phyloP scores from a whole-genome alignment of 306 rosid species.

The Purshia tridentata region DNA sequence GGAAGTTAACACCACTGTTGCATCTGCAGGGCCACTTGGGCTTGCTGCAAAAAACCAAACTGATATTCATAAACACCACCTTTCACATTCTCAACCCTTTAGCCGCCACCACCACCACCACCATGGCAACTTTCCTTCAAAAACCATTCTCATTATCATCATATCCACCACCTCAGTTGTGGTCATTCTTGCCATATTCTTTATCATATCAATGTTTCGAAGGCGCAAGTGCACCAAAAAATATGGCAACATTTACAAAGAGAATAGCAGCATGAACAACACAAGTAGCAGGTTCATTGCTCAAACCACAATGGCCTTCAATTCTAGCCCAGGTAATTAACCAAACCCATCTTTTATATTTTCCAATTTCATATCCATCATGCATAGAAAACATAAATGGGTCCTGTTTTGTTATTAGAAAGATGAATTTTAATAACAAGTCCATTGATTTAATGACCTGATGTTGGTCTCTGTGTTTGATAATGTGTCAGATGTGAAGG shows the following conservation, averaged over 20 bases:
- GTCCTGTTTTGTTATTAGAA: background rate
- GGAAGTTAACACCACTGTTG: constrained; percentile 52
- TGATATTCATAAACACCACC: constrained; percentile 22
- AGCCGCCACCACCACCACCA: constrained; percentile 30
- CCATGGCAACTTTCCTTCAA: constrained; percentile 50
- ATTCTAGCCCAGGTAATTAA: constrained; percentile 75
- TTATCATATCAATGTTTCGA: constrained; percentile 56
- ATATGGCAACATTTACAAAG: constrained; percentile 36
- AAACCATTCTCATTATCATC: constrained; percentile 47
- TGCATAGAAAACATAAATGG: background rate
- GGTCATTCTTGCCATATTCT: constrained; percentile 41
- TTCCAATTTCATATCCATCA: background rate
- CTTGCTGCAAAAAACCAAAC: constrained; percentile 30
- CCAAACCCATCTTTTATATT: background rate
- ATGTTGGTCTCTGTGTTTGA: constrained; percentile 17
- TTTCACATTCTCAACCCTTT: constrained; percentile 31
- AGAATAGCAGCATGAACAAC: constrained; percentile 36
- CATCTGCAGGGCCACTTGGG: constrained; percentile 36
- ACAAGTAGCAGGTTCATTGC: constrained; percentile 54
- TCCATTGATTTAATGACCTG: background rate
- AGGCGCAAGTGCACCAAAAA: constrained; percentile 48
- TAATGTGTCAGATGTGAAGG: constrained; percentile 63
- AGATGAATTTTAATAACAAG: background rate
- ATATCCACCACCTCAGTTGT: constrained; percentile 32
- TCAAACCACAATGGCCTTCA: constrained; percentile 44